Percentiles rank a stretch among this genome's conserved stretches.
Evolutionary conservation across 1,139 yeast genomes (phyloP).

Genomic region (Kodamaea ohmeri): DNA sequence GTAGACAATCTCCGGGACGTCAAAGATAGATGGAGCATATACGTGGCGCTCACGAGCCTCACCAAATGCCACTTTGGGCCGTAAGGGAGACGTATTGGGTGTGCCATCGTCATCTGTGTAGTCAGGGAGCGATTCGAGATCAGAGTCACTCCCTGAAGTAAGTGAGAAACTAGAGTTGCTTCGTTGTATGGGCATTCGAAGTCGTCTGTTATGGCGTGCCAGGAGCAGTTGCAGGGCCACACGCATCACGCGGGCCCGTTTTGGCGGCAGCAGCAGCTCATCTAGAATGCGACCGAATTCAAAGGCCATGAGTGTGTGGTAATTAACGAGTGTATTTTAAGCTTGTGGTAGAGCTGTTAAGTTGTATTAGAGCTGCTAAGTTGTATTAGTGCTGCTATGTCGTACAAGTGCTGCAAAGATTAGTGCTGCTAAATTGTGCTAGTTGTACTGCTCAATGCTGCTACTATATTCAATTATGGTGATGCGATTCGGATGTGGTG

Average conservation of each 20-base stretch:
- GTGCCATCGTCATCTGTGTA: constrained; percentile 34
- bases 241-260: constrained; percentile 6
- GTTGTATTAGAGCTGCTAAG: too few species aligned
- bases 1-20: constrained; percentile 72
- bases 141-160: constrained; percentile 17
- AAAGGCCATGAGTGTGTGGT: not conserved
- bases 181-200: constrained; percentile 6
- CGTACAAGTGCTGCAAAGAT: too few species aligned
- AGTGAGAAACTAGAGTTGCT: constrained; percentile 4
- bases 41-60: not conserved
- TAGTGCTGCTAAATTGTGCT: too few species aligned
- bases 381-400: too few species aligned
- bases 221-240: constrained; percentile 5
- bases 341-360: not conserved
- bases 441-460: too few species aligned
- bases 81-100: constrained; percentile 28
- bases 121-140: constrained; percentile 40
- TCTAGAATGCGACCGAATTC: not conserved
- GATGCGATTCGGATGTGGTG: too few species aligned
- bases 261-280: constrained; percentile 7
- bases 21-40: constrained; percentile 47
- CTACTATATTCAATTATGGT: too few species aligned
- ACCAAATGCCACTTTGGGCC: constrained; percentile 5
- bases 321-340: too few species aligned
- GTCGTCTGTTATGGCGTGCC: constrained; percentile 6